These are phyloP conservation scores for Phyllosticta citrichinensis DNA, from an alignment of 2,329 filamentous ascomycete genomes.

Conservation along the genomic window DNA sequence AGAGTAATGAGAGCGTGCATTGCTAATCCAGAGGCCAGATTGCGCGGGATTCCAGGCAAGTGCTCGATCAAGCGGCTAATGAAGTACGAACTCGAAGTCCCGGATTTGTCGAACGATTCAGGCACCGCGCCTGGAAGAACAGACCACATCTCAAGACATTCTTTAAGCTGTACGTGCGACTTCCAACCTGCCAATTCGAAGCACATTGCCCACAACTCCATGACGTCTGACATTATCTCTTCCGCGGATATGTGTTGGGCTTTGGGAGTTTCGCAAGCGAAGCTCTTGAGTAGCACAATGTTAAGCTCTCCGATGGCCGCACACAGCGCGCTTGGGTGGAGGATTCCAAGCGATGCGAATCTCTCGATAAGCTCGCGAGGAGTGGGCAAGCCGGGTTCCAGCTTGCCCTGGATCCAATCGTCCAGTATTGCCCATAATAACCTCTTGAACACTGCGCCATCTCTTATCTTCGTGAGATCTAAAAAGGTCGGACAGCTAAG, in stretches of 20 bases:
- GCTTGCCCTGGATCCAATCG: slow-evolving; percentile 15
- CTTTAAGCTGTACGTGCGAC: neutral
- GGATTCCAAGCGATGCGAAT: slow-evolving; percentile 22
- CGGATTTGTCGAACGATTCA: neutral
- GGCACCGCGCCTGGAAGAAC: neutral
- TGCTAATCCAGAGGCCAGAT: neutral
- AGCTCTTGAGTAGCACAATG: slow-evolving; percentile 13
- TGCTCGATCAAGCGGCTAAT: neutral
- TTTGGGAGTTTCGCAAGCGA: neutral
- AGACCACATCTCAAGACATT: neutral
- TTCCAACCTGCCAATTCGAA: neutral
- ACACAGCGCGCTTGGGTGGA: slow-evolving; percentile 17
- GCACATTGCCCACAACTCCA: neutral
- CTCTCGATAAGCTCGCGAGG: slow-evolving; percentile 21
- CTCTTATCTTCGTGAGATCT: slow-evolving; percentile 16
- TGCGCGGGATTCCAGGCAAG: neutral
- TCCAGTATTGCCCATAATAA: slow-evolving; percentile 14
- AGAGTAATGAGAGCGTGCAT: slow-evolving; percentile 25
- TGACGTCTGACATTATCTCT: neutral
- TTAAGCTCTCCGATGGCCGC: slow-evolving; percentile 18
- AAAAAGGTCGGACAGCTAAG: slow-evolving; percentile 15
- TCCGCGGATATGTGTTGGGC: neutral
- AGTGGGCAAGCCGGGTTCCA: slow-evolving; percentile 6
- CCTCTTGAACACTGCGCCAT: slow-evolving; percentile 17
- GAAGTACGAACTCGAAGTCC: neutral